Conservation (phyloP, 129 eudicot genomes). For the Helichrysum umbraculigerum region DNA sequence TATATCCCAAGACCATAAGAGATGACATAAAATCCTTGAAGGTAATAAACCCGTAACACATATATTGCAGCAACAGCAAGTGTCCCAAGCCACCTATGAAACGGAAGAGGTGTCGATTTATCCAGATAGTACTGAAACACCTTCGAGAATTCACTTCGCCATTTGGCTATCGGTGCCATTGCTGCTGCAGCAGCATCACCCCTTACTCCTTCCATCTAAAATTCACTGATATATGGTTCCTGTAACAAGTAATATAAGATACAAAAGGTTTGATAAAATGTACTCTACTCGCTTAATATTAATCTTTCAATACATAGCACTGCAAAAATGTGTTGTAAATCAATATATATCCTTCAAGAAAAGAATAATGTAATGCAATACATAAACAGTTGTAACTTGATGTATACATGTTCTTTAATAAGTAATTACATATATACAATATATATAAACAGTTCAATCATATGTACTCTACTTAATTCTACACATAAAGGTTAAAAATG, state of each 20-base stretch:
- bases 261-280: background rate
- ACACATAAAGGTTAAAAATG: background rate
- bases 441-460: background rate
- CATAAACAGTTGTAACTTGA: too few relatives aligned
- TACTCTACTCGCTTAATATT: background rate
- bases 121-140: conserved; percentile 56
- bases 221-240: conserved; percentile 4
- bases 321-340: background rate
- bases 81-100: conserved; percentile 70
- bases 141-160: conserved; percentile 47
- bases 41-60: conserved; percentile 49
- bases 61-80: conserved; percentile 46
- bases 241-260: background rate
- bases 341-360: too few relatives aligned
- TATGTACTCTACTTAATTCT: too few relatives aligned
- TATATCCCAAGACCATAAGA: conserved; percentile 66
- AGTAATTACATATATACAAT: background rate
- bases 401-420: background rate
- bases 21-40: conserved; percentile 62
- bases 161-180: conserved; percentile 49
- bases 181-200: conserved; percentile 47
- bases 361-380: too few relatives aligned
- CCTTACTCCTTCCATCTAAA: conserved; percentile 44
- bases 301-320: too few relatives aligned
- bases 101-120: conserved; percentile 51